A percentile compares a stretch with the other conserved stretches of the same genome.
phyloP scores from a whole-genome alignment of 2,329 filamentous ascomycete species.

The Colletotrichum salicis region DNA sequence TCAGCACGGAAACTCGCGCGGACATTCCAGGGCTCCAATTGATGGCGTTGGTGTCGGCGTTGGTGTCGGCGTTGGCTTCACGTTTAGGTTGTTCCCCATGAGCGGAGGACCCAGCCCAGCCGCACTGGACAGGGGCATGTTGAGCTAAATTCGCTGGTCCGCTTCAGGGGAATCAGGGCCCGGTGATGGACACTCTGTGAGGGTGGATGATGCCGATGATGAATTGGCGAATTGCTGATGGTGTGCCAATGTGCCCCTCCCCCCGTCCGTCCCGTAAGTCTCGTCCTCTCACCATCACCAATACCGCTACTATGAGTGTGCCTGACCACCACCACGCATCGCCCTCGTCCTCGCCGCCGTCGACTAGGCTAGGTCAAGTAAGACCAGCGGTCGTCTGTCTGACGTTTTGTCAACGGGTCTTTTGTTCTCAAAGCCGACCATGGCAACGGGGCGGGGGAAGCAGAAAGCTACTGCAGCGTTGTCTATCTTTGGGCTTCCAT shows the following conservation, averaged over 20 bases:
- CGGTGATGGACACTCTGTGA: background rate
- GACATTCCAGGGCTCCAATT: conserved; percentile 7
- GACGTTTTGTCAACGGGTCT: conserved; percentile 21
- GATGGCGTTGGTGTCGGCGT: too few species aligned
- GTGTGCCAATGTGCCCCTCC: conserved; percentile 12
- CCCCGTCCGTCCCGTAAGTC: conserved; percentile 4
- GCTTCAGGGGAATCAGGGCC: conserved; percentile 30
- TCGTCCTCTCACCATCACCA: conserved; percentile 5
- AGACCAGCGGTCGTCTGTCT: background rate
- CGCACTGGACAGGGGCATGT: conserved; percentile 22
- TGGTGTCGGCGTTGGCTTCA: conserved; percentile 3
- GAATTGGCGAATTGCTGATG: conserved; percentile 30
- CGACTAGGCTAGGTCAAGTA: conserved; percentile 26
- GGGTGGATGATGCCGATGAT: conserved; percentile 20
- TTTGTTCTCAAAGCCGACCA: conserved; percentile 11
- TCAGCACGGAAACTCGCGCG: conserved; percentile 13
- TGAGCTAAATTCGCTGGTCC: conserved; percentile 18
- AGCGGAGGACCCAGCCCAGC: conserved; percentile 19
- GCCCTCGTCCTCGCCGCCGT: background rate
- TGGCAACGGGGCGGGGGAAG: conserved; percentile 11
- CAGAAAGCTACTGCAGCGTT: background rate
- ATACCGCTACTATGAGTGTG: background rate
- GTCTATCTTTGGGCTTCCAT: conserved; percentile 1
- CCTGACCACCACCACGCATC: background rate
- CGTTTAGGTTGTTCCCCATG: background rate